Evolutionary conservation across 108 stramenopile species (phyloP).

Genomic region (Nannochloropsis granulata): DNA sequence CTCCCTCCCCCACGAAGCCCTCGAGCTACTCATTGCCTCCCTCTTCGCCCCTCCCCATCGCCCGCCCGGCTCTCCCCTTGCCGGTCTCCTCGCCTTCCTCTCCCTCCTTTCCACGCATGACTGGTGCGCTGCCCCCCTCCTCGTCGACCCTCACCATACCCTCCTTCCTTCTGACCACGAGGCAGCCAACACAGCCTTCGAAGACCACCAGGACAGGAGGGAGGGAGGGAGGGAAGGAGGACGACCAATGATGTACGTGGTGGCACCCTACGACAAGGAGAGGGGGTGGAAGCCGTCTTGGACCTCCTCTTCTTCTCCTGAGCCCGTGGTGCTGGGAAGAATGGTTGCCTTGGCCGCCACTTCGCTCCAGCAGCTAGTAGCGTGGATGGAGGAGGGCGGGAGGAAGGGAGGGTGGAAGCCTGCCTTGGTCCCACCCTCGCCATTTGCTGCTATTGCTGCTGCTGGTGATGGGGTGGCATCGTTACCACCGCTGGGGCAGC

Average conservation of each 20-base stretch:
- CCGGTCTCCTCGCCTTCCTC: not conserved
- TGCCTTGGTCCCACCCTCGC: not conserved
- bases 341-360: not conserved
- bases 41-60: not conserved
- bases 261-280: not conserved
- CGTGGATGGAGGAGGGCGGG: not conserved
- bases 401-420: not conserved
- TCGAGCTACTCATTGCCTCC: not conserved
- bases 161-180: not conserved
- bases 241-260: not conserved
- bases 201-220: not conserved
- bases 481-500: not conserved
- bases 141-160: not conserved
- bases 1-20: not conserved
- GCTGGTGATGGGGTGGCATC: not conserved
- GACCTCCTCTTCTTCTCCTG: not conserved
- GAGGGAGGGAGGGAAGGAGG: not conserved
- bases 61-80: not conserved
- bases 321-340: not conserved
- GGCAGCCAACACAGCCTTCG: not conserved
- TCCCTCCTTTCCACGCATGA: not conserved
- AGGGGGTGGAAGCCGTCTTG: not conserved
- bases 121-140: not conserved
- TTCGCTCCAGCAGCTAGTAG: not conserved
- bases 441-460: not conserved